Evolutionary conservation across 78 protist species (phyloP).

Genomic region (Pigoraptor vietnamica): DNA sequence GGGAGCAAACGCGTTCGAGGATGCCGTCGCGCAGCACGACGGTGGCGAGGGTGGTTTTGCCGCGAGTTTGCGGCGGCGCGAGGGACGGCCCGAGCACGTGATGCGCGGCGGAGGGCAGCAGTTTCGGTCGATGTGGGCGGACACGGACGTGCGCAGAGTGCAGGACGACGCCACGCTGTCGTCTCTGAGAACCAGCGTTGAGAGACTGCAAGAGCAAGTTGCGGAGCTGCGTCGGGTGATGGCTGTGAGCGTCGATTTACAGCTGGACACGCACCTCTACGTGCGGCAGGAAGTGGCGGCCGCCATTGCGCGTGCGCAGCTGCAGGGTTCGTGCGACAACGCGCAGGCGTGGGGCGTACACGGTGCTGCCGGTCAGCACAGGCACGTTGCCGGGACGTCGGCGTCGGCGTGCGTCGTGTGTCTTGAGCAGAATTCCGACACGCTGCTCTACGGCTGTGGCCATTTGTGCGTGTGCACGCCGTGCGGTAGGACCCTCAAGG

Average conservation of each 20-base stretch:
- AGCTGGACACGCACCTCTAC: not conserved
- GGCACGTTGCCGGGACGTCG: not conserved
- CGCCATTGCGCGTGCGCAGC: not conserved
- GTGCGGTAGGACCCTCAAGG: not conserved
- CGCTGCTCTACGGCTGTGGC: not conserved
- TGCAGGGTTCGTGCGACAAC: too few relatives aligned
- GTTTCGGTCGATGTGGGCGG: too few relatives aligned
- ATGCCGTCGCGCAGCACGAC: not conserved
- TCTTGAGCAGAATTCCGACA: not conserved
- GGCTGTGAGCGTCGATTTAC: not conserved
- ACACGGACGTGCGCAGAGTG: not conserved
- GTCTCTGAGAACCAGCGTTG: not conserved
- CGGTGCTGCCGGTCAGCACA: too few relatives aligned
- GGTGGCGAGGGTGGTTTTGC: not conserved
- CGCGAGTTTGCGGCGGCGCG: not conserved
- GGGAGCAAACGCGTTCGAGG: not conserved
- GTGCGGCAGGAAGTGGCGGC: not conserved
- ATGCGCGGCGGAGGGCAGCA: too few relatives aligned
- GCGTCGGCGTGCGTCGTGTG: not conserved
- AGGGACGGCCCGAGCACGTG: not conserved
- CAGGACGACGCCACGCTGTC: not conserved
- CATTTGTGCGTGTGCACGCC: not conserved
- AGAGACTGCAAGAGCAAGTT: not conserved
- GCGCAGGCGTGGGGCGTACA: too few relatives aligned
- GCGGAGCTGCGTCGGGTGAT: not conserved